Evolutionary conservation across 1,284 basidiomycete species (phyloP), one percentile per base, ranked within the genome.

Genomic region (Leccinum subspadiceum): DNA sequence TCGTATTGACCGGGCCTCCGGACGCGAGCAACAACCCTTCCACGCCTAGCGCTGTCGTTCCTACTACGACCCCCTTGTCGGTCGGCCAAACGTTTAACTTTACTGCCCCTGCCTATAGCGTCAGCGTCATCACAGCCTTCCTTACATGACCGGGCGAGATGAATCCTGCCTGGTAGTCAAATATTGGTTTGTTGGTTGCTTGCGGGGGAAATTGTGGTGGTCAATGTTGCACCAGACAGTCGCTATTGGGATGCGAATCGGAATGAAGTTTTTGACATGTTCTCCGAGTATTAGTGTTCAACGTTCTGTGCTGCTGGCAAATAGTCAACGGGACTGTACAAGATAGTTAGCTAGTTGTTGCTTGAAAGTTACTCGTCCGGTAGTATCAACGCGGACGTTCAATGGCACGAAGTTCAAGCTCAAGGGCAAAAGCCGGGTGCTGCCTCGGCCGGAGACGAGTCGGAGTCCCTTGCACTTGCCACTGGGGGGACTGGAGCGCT

Each of bases 31-130:
- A 89, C 71, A 83, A 79, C 2, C 84, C 84, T 2, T 70, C 66
- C 17, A 73, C 72, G 1, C 84, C 87, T 4, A 72, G 81, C 54
- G 65, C 76, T 3, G 72, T 85, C 46, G 73, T 74, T 2, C 86
- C 86, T 1, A 67, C 70, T 53, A 83, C 75, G 3, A 78, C 74
- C 56, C 70, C 68, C 2, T 78, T 87, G 62, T 49, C 66, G 2
- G 80, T 81, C 20, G 80, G 79, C 2, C 74, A 77, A 65, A 80
- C 73, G 1, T 83, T 89, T 69, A 76, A 77, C 39, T 88, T 80
- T 68, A 81, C 76, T n/a, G 84, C 84, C 7, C 81, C 84, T 24
- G 81, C 77, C 0, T 81, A 83, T 65, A 87, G 85, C 67, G 78
- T 88, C 55, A 84, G 76, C 60, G 81, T 85, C 29, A 29, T 87